These are phyloP conservation scores for Termitomyces sp. DNA, from an alignment of 768 basidiomycete genomes.

Conservation along the genomic window DNA sequence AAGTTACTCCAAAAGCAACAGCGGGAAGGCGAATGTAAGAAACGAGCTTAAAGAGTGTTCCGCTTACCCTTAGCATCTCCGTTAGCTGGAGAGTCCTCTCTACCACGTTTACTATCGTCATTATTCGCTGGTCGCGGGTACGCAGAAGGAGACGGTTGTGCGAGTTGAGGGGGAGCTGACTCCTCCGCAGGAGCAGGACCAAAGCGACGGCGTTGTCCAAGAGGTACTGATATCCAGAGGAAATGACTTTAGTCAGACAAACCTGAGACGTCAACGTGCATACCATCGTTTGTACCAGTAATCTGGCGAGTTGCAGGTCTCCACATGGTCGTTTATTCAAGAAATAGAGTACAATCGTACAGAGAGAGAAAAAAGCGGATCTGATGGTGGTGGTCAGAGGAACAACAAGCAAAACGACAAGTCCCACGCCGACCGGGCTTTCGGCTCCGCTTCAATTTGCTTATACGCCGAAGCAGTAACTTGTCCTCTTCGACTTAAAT, in stretches of 20 bases:
- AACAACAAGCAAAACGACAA: conserved; percentile 22
- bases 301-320: conserved; percentile 86
- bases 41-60: conserved; percentile 13
- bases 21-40: conserved; percentile 8
- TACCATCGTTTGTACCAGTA: conserved; percentile 91
- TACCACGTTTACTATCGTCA: conserved; percentile 55
- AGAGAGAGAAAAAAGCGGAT: conserved; percentile 15
- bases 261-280: conserved; percentile 22
- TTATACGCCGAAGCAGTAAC: conserved; percentile 14
- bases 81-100: conserved; percentile 63
- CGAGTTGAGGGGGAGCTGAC: conserved; percentile 75
- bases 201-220: conserved; percentile 87
- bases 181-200: conserved; percentile 86
- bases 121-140: conserved; percentile 67
- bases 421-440: conserved; percentile 18
- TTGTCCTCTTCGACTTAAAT: not conserved
- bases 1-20: conserved; percentile 17
- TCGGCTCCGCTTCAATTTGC: conserved; percentile 32
- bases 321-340: conserved; percentile 63
- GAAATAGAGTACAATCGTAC: conserved; percentile 26
- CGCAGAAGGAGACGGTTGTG: conserved; percentile 83
- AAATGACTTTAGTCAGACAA: conserved; percentile 13
- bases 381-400: conserved; percentile 28
- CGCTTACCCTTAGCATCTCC: conserved; percentile 76
- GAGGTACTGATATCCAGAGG: conserved; percentile 51